phyloP scores from a whole-genome alignment of 257 asterid genomes.

The Agastache rugosa region DNA sequence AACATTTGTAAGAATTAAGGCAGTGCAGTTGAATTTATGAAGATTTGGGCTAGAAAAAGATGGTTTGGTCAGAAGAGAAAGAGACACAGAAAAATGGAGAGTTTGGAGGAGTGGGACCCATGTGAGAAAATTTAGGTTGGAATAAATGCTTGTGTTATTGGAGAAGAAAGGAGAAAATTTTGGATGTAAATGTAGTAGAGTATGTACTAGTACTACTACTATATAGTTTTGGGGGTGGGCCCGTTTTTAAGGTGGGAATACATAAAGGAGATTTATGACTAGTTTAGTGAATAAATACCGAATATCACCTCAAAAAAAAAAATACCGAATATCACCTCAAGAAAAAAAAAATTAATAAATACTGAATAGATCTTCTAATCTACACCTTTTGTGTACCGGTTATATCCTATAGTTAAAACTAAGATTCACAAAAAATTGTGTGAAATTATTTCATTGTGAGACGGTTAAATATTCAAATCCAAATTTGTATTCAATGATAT shows the following conservation, averaged over 20 bases:
- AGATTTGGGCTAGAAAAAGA: slow-evolving; percentile 18
- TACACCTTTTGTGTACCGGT: no score
- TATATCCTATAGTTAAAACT: no score
- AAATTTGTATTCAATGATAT: no score
- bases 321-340: no score
- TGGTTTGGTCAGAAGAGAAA: slow-evolving; percentile 27
- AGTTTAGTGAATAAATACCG: slow-evolving; percentile 37
- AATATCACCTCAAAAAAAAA: no score
- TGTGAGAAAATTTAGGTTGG: slow-evolving; percentile 42
- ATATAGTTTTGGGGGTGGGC: slow-evolving; percentile 23
- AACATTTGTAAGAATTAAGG: slow-evolving; percentile 10
- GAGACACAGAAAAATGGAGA: slow-evolving; percentile 29
- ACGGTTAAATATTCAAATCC: no score
- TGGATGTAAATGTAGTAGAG: slow-evolving; percentile 35
- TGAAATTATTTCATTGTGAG: no score
- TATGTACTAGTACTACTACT: neutral
- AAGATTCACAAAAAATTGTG: no score
- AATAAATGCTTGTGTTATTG: slow-evolving; percentile 46
- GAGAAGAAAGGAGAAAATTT: slow-evolving; percentile 26
- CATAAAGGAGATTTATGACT: neutral
- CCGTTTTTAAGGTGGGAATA: slow-evolving; percentile 33
- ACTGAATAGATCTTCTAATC: no score
- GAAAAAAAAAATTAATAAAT: no score
- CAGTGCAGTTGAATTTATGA: slow-evolving; percentile 20
- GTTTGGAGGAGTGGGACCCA: slow-evolving; percentile 33